Evolutionary conservation across 306 rosid species (phyloP).

Genomic region (Castanea sativa): DNA sequence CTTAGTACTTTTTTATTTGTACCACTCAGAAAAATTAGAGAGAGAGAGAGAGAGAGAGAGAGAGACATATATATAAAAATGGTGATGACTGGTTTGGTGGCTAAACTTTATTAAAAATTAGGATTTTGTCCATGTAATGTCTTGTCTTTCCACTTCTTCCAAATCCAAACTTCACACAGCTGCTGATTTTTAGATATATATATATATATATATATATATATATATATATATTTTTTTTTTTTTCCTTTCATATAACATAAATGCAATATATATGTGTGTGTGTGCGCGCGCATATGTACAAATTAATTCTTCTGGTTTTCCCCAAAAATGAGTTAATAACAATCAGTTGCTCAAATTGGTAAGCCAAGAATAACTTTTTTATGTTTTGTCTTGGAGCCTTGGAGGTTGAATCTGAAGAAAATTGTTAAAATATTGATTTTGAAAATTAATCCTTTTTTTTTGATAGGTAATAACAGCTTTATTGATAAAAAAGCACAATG

Average conservation of each 20-base stretch:
- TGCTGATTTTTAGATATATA: neutral
- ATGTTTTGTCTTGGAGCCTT: neutral
- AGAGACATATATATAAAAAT: neutral
- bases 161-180: neutral
- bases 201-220: too few species aligned
- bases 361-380: neutral
- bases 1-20: constrained; percentile 8
- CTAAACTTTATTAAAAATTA: neutral
- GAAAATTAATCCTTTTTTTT: neutral
- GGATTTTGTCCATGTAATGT: neutral
- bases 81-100: neutral
- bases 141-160: neutral
- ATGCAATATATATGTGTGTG: too few species aligned
- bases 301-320: neutral
- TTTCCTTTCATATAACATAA: neutral
- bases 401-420: neutral
- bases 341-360: neutral
- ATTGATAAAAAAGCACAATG: too few species aligned
- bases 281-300: neutral
- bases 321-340: neutral
- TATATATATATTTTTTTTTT: neutral
- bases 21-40: neutral
- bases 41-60: neutral
- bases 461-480: too few species aligned
- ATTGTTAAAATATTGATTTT: neutral